Base-by-base conservation (phyloP, 2,329 filamentous ascomycete species). In the Calonectria honghensis region DNA sequence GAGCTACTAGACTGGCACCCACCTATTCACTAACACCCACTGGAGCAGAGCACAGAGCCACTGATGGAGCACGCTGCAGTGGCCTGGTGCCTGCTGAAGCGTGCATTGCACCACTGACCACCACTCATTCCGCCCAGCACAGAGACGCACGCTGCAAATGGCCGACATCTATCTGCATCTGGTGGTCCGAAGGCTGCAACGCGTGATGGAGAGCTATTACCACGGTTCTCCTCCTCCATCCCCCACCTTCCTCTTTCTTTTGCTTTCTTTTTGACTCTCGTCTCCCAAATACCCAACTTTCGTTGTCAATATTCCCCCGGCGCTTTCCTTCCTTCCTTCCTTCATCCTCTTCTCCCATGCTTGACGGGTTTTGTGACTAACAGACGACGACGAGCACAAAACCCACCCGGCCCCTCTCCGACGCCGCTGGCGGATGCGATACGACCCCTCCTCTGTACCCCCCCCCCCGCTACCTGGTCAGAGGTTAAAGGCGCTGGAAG, bases 391-490 rank as follows among this genome's bases (percentile, higher is more conserved):
- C 61, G 29, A 27, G 61, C 61, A 31, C 61, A 39, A 64, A 48
- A 64, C 66, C 48, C 54, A 59, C 51, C 54, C 52, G 35, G 31
- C 57, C n/a, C 54, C 48, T 52, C 37, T 31, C 41, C 31, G 39
- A 67, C 39, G 51, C 61, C 51, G 67, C 68, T 64, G 68, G 32
- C 50, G 31, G 64, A 74, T 59, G 68, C 68, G 73, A 74, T 65
- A 72, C 64, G 39, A 72, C 64, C 69, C 64, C 68, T 68, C 63
- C 69, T 70, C 69, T 66, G 35, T 16, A 37, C 65, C 70, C 64
- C 24, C 24, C 24, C 24, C 24, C 24, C 68, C 52, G 69, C 65
- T 68, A 70, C 73, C 41, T 39, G 50, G 59, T 50, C 29, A 50
- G 27, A 41, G 54, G 61, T 39, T 13, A 68, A 52, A 68, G 39